phyloP scores from a whole-genome alignment of 2,329 filamentous ascomycete species.

The Harringtonia aguacate region DNA sequence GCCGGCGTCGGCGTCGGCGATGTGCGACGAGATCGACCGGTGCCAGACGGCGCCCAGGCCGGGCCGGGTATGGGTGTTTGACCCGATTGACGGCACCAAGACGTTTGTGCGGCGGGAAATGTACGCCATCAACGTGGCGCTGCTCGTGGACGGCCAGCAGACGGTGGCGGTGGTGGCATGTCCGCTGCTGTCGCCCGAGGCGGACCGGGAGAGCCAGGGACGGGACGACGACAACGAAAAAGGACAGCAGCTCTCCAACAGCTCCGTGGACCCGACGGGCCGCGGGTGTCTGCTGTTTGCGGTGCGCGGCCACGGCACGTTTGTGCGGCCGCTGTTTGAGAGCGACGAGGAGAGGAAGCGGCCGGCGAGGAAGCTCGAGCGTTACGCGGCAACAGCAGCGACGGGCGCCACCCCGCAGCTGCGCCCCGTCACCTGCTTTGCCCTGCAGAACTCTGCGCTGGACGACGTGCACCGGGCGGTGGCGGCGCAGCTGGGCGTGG shows the following conservation, averaged over 20 bases:
- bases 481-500: slow-evolving; percentile 28
- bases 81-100: slow-evolving; percentile 50
- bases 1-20: slow-evolving; percentile 29
- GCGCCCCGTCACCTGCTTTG: slow-evolving; percentile 35
- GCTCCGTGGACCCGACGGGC: slow-evolving; percentile 29
- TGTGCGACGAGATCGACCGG: slow-evolving; percentile 43
- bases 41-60: slow-evolving; percentile 27
- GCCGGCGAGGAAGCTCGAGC: slow-evolving; percentile 21
- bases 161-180: slow-evolving; percentile 37
- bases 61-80: slow-evolving; percentile 45
- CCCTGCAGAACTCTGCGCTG: slow-evolving; percentile 35
- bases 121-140: slow-evolving; percentile 46
- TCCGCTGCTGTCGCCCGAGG: slow-evolving; percentile 27
- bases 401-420: slow-evolving; percentile 17
- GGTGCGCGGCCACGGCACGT: slow-evolving; percentile 36
- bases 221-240: slow-evolving; percentile 27
- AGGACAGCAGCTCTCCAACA: slow-evolving; percentile 34
- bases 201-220: slow-evolving; percentile 27
- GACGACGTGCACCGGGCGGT: slow-evolving; percentile 34
- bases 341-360: neutral
- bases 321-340: slow-evolving; percentile 27
- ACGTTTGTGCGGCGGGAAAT: slow-evolving; percentile 42
- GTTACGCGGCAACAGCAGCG: slow-evolving; percentile 15
- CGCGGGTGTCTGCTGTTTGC: slow-evolving; percentile 41
- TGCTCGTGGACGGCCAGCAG: slow-evolving; percentile 39